phyloP scores from a whole-genome alignment of 2,329 filamentous ascomycete species.

The Aspergillus clavatus region DNA sequence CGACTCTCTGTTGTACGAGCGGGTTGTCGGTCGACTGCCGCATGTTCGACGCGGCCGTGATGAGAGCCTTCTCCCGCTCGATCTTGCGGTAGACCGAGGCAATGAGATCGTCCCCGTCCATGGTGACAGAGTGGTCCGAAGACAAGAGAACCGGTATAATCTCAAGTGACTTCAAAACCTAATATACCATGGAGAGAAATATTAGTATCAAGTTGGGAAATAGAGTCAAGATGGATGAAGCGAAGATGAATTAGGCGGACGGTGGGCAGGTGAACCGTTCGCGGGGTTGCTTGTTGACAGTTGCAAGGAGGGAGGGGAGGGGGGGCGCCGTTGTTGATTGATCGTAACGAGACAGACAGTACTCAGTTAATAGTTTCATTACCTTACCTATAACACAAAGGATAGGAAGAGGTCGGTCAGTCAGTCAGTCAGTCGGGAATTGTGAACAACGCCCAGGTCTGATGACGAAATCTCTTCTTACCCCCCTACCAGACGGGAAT shows the following conservation, averaged over 20 bases:
- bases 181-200: slow-evolving; percentile 1
- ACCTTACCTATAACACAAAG: too few species aligned
- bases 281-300: slow-evolving; percentile 25
- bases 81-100: slow-evolving; percentile 93
- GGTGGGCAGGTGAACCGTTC: slow-evolving; percentile 16
- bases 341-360: slow-evolving; percentile 8
- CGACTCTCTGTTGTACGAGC: slow-evolving; percentile 80
- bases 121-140: slow-evolving; percentile 37
- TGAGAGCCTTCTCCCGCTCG: slow-evolving; percentile 90
- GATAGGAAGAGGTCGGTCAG: too few species aligned
- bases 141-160: slow-evolving; percentile 8
- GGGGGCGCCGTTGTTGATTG: too few species aligned
- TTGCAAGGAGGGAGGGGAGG: slow-evolving; percentile 12
- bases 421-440: slow-evolving; percentile 7
- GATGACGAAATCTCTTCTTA: slow-evolving; percentile 8
- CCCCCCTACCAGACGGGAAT: neutral
- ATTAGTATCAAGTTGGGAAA: slow-evolving; percentile 11
- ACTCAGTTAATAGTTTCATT: too few species aligned
- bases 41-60: slow-evolving; percentile 92
- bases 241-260: slow-evolving; percentile 8
- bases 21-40: slow-evolving; percentile 93
- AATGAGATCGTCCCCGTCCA: slow-evolving; percentile 59
- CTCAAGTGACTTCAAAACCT: neutral
- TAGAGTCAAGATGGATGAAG: slow-evolving; percentile 9
- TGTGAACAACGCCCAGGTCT: slow-evolving; percentile 10